phyloP scores from a whole-genome alignment of 73 alveolate genomes.

The Tetrahymena borealis region DNA sequence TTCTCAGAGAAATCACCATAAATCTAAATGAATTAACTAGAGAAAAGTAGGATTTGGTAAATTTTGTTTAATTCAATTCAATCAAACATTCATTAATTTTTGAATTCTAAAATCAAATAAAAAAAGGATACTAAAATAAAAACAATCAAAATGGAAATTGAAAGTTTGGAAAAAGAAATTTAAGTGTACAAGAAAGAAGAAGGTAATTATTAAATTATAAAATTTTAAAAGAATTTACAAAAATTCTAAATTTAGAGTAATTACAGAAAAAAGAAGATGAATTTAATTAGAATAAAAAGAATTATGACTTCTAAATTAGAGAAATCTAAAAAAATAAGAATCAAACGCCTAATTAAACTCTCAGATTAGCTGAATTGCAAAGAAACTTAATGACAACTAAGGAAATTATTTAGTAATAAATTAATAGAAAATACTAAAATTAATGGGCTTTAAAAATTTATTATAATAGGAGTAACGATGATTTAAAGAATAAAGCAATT shows the following conservation, averaged over 20 bases:
- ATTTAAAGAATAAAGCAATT: neutral
- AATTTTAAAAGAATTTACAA: neutral
- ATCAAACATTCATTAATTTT: neutral
- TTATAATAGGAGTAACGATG: neutral
- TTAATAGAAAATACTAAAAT: neutral
- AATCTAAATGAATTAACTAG: neutral
- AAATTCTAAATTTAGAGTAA: neutral
- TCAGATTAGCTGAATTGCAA: neutral
- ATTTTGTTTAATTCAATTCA: neutral
- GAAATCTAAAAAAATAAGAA: neutral
- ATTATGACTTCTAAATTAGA: neutral
- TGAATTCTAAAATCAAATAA: neutral
- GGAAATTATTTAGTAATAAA: neutral
- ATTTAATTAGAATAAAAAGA: neutral
- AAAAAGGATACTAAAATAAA: neutral
- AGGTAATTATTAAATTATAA: neutral
- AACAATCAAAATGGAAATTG: neutral
- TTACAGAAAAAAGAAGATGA: neutral
- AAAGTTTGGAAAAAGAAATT: neutral
- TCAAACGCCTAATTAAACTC: neutral
- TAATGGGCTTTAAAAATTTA: neutral
- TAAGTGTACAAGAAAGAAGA: neutral
- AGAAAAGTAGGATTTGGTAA: neutral
- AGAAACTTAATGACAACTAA: neutral
- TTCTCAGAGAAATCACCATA: neutral